A percentile compares a stretch with the other conserved stretches of the same genome.
These are phyloP conservation scores for Tilletia horrida DNA, from an alignment of 1,284 basidiomycete species.

Conservation along the genomic window DNA sequence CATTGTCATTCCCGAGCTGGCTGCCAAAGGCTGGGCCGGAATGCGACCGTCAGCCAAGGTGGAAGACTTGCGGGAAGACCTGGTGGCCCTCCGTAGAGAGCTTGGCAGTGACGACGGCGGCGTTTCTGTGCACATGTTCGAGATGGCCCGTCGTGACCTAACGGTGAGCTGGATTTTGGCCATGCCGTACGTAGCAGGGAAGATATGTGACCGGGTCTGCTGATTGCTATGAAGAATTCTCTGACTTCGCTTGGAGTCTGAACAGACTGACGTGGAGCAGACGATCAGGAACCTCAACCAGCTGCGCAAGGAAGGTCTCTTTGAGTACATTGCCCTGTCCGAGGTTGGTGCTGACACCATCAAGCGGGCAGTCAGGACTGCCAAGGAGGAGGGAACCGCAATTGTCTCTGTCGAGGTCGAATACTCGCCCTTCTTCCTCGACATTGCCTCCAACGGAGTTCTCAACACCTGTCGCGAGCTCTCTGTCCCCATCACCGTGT, in stretches of 20 bases:
- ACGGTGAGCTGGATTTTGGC: neutral
- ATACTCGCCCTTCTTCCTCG: conserved; percentile 64
- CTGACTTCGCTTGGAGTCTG: no score
- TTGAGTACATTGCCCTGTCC: conserved; percentile 43
- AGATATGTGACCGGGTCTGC: no score
- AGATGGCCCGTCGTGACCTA: conserved; percentile 37
- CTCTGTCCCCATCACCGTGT: conserved; percentile 63
- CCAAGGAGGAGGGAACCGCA: conserved; percentile 18
- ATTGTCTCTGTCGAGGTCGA: conserved; percentile 66
- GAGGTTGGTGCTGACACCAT: conserved; percentile 42
- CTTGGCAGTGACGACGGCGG: conserved; percentile 36
- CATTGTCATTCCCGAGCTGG: conserved; percentile 27
- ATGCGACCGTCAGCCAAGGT: conserved; percentile 26
- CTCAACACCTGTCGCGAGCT: conserved; percentile 58
- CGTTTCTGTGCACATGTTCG: conserved; percentile 37
- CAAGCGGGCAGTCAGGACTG: conserved; percentile 32
- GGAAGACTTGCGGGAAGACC: conserved; percentile 28
- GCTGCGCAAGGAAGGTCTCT: conserved; percentile 38
- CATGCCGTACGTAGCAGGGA: no score
- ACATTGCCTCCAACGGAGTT: conserved; percentile 58
- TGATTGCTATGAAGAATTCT: no score
- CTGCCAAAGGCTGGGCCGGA: conserved; percentile 29
- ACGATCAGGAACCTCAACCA: conserved; percentile 38
- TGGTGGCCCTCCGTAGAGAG: conserved; percentile 29
- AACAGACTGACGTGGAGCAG: conserved; percentile 24